Evolutionary conservation across 2,329 filamentous ascomycete species (phyloP).

Genomic region (Berkeleyomyces rouxiae): DNA sequence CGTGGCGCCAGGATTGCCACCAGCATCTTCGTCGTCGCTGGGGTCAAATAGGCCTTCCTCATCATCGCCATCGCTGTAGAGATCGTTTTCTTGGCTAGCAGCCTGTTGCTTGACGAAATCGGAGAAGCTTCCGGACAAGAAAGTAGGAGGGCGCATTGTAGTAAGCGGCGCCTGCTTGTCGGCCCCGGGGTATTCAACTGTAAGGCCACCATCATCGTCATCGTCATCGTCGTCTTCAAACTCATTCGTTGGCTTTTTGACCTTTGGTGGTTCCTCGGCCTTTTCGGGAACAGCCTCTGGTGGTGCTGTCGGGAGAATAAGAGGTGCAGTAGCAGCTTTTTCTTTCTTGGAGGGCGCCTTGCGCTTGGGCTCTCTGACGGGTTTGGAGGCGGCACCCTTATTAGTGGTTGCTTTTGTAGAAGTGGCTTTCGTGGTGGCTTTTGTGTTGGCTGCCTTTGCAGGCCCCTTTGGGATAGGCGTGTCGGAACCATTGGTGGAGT

Average conservation of each 20-base stretch:
- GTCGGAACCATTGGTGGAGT: conserved; percentile 19
- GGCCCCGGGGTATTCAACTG: conserved; percentile 43
- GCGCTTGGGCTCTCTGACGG: conserved; percentile 19
- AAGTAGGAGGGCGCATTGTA: conserved; percentile 23
- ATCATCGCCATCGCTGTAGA: conserved; percentile 28
- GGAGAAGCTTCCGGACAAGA: conserved; percentile 31
- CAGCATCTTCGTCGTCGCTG: conserved; percentile 27
- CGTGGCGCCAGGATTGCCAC: conserved; percentile 23
- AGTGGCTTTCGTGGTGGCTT: conserved; percentile 5
- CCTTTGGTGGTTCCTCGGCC: conserved; percentile 17
- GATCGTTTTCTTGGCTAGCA: conserved; percentile 16
- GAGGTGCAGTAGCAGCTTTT: conserved; percentile 19
- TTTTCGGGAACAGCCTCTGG: conserved; percentile 13
- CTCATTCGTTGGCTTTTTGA: conserved; percentile 23
- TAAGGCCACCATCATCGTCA: conserved; percentile 39
- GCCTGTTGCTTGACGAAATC: conserved; percentile 33
- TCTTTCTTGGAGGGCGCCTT: conserved; percentile 23
- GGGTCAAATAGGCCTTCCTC: conserved; percentile 17
- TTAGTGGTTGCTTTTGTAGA: conserved; percentile 14
- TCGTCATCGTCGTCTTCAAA: conserved; percentile 35
- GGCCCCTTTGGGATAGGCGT: conserved; percentile 8
- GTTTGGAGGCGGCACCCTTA: conserved; percentile 18
- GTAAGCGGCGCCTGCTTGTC: conserved; percentile 20
- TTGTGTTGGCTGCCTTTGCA: conserved; percentile 6
- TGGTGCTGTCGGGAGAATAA: conserved; percentile 23